These are phyloP conservation scores for Nakazawaea wyomingensis DNA, from an alignment of 805 yeast species.

Conservation along the genomic window DNA sequence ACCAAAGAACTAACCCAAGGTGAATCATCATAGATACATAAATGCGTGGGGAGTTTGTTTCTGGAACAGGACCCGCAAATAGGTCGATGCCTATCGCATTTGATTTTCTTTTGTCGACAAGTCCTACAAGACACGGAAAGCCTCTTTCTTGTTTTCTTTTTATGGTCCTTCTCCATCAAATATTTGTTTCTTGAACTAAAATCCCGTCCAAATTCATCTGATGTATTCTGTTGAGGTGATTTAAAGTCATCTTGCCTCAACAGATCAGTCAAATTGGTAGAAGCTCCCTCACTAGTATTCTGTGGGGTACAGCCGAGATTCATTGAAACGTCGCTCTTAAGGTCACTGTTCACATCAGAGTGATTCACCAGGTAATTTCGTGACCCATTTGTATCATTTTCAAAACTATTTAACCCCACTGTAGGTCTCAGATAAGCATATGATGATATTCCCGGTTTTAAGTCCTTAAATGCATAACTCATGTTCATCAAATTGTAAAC, in stretches of 20 bases:
- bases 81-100: constrained; percentile 31
- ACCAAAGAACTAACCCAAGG: constrained; percentile 15
- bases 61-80: constrained; percentile 27
- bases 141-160: constrained; percentile 17
- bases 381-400: background rate
- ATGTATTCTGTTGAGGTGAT: too few relatives aligned
- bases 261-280: too few relatives aligned
- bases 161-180: background rate
- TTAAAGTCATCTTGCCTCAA: too few relatives aligned
- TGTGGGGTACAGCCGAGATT: too few relatives aligned
- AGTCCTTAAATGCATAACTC: background rate
- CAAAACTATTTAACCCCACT: background rate
- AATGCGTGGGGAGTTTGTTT: constrained; percentile 17
- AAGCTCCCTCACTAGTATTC: too few relatives aligned
- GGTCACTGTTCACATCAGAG: too few relatives aligned
- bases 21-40: constrained; percentile 21
- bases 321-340: too few relatives aligned
- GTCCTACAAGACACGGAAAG: constrained; percentile 22
- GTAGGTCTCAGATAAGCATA: background rate
- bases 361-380: too few relatives aligned
- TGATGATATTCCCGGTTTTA: background rate
- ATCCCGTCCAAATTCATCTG: too few relatives aligned
- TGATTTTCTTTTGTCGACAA: constrained; percentile 26
- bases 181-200: background rate
- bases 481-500: background rate